These are phyloP conservation scores for Gossypium australe DNA, from an alignment of 345 rosid genomes.

Conservation along the genomic window DNA sequence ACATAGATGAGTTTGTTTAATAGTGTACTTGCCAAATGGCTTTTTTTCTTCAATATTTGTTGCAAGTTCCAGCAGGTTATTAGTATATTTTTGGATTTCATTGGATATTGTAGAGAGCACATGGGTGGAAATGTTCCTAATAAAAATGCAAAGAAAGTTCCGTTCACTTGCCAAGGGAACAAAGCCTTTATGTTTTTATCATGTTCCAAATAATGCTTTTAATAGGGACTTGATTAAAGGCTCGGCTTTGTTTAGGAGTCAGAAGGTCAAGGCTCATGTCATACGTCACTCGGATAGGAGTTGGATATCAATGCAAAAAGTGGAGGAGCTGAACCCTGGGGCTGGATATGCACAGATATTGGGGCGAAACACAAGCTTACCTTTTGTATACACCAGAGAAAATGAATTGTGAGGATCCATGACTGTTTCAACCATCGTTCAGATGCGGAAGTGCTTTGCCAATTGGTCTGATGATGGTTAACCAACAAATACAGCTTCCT, in stretches of 20 bases:
- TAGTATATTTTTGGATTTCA: not conserved
- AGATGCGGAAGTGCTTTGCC: too few species aligned
- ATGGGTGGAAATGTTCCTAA: not conserved
- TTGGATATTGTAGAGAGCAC: not conserved
- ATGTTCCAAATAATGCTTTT: not conserved
- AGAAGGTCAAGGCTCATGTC: not conserved
- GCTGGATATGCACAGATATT: not conserved
- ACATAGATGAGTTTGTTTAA: conserved; percentile 13
- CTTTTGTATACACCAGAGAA: not conserved
- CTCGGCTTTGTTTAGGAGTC: not conserved
- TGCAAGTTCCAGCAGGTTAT: not conserved
- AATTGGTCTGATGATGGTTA: not conserved
- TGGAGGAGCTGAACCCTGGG: not conserved
- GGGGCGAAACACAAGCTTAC: not conserved
- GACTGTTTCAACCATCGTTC: too few species aligned
- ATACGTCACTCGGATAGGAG: not conserved
- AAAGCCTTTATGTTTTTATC: not conserved
- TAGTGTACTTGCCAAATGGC: not conserved
- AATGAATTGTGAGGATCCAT: not conserved
- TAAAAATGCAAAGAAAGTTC: not conserved
- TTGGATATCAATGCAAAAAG: not conserved
- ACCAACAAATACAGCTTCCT: too few species aligned
- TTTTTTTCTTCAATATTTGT: not conserved
- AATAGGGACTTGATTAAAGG: not conserved
- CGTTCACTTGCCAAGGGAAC: not conserved